A percentile compares a stretch with the other conserved stretches of the same genome.
Conservation (phyloP, 768 basidiomycete species). For the Boletus pseudo-olivaceus region DNA sequence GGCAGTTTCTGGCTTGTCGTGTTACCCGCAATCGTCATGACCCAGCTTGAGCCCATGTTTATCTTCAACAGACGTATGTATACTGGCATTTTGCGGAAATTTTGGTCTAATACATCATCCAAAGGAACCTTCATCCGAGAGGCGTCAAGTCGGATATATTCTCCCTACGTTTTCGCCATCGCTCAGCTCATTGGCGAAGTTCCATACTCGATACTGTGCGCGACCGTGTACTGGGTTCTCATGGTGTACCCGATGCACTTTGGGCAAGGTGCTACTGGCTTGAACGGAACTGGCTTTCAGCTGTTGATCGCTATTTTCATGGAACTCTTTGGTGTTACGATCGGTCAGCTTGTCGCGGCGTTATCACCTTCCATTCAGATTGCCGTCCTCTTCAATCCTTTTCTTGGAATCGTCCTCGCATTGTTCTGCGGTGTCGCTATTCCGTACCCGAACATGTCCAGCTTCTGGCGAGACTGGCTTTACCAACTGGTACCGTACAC, state of each 20-base stretch:
- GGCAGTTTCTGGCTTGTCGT: slow-evolving; percentile 63
- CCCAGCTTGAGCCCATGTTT: slow-evolving; percentile 71
- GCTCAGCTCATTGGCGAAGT: slow-evolving; percentile 80
- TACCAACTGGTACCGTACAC: slow-evolving; percentile 74
- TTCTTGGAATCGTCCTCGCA: slow-evolving; percentile 58
- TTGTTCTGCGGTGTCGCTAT: slow-evolving; percentile 83
- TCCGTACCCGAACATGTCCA: slow-evolving; percentile 57
- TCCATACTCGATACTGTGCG: slow-evolving; percentile 71
- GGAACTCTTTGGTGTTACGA: slow-evolving; percentile 67
- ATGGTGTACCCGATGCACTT: slow-evolving; percentile 72
- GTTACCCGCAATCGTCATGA: slow-evolving; percentile 72
- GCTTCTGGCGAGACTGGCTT: slow-evolving; percentile 77
- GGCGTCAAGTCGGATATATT: slow-evolving; percentile 82
- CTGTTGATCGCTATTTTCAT: slow-evolving; percentile 68
- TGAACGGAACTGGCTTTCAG: slow-evolving; percentile 67
- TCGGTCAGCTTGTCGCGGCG: slow-evolving; percentile 73
- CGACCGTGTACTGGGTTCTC: slow-evolving; percentile 68
- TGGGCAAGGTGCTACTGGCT: slow-evolving; percentile 58
- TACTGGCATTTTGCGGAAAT: slow-evolving; percentile 22
- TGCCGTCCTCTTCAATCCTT: slow-evolving; percentile 79
- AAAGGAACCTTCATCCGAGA: slow-evolving; percentile 48
- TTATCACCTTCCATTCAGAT: slow-evolving; percentile 74
- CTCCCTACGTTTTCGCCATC: slow-evolving; percentile 79
- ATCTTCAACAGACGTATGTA: slow-evolving; percentile 58
- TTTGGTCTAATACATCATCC: not conserved